These are phyloP conservation scores for Penicillium sp. DNA, from an alignment of 2,329 filamentous ascomycete species.

Conservation along the genomic window DNA sequence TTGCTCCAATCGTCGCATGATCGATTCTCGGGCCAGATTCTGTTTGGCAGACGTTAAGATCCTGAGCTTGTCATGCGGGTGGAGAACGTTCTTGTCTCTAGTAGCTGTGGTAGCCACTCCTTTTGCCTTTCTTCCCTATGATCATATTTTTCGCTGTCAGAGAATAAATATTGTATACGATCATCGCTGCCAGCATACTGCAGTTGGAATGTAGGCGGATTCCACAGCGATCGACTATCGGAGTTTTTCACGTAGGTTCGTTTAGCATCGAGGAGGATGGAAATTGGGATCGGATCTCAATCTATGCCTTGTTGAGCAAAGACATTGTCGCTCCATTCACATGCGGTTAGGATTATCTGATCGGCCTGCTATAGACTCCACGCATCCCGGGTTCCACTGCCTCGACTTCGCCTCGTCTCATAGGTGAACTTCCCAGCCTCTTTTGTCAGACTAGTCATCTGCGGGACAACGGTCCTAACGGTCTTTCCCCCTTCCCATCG, in stretches of 20 bases:
- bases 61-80: constrained; percentile 7
- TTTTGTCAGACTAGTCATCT: constrained; percentile 16
- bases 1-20: background rate
- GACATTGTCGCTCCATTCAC: constrained; percentile 22
- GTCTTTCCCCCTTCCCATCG: constrained; percentile 3
- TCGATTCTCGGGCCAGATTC: background rate
- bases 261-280: background rate
- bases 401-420: background rate
- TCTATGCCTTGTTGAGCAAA: constrained; percentile 26
- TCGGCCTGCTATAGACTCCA: constrained; percentile 23
- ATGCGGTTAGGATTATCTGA: constrained; percentile 25
- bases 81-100: background rate
- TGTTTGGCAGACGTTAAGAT: constrained; percentile 3
- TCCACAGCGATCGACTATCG: constrained; percentile 13
- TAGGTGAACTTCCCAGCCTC: background rate
- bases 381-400: background rate
- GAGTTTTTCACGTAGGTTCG: constrained; percentile 5
- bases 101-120: background rate
- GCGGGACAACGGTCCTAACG: constrained; percentile 20
- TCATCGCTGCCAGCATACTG: constrained; percentile 7
- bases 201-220: constrained; percentile 14
- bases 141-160: background rate
- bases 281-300: constrained; percentile 29
- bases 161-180: background rate
- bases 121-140: background rate